Base-by-base conservation (phyloP, 371 early-diverging fungal species). In the Choanephora cucurbitarum region DNA sequence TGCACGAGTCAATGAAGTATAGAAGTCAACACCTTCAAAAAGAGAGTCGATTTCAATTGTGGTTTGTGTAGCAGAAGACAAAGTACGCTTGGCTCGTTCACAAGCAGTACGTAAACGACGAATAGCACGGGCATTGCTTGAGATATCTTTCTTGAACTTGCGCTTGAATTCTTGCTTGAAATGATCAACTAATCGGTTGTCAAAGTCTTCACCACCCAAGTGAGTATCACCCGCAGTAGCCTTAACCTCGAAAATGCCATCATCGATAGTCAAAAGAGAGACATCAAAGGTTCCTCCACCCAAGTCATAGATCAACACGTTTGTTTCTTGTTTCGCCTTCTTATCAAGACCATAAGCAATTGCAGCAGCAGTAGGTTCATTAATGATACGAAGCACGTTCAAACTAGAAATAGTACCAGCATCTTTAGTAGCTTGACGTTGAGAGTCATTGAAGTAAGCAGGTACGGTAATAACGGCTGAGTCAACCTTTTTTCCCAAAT, bases 211-310 rank as follows among this genome's bases (percentile, higher is more conserved):
- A 63, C 98, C 98, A 63, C 98, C 98, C 58, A 98, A 79, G 73
- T 95, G 95, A 45, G 93, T 94, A 80, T 94, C 92, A 75, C 95
- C 95, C 73, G 89, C 91, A 68, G 95, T 95, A 59, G 92, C 90
- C 81, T 92, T 92, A 69, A 91, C 92, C 70, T 94, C 95, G 68
- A 96, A 96, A 55, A 97, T 91, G 63, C 96, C 96, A 67, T 92
- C 89, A 63, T 91, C 90, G 60, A 95, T 86, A 60, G 95, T 93
- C 46, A 98, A 81, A 64, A 98, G 91, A 44, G 94, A 92, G 64
- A 98, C 89, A 89, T 98, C 98, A 74, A 98, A 98, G 19, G 98
- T 98, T 65, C 98, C 98, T 70, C 98, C 98, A 58, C 98, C 98
- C 64, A 98, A 84, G 84, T 98, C 98, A 81, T 90, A 98, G 44